A percentile compares a stretch with the other conserved stretches of the same genome.
phyloP scores from a whole-genome alignment of 768 basidiomycete genomes.

The Gautieria morchelliformis region DNA sequence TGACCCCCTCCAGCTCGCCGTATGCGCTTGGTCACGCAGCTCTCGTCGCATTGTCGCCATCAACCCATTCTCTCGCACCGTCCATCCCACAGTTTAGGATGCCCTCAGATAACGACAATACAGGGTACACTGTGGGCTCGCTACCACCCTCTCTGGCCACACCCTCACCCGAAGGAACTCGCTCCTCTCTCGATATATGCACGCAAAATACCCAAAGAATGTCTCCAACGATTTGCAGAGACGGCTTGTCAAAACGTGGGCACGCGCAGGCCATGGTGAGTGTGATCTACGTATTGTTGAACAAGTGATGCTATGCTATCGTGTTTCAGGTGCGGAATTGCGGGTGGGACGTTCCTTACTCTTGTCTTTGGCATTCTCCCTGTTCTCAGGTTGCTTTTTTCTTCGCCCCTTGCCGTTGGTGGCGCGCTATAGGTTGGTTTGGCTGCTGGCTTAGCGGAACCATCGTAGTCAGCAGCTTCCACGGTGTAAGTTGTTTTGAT shows the following conservation, averaged over 20 bases:
- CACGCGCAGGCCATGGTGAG: slow-evolving; percentile 40
- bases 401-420: slow-evolving; percentile 40
- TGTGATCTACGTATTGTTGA: too few species aligned
- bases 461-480: slow-evolving; percentile 49
- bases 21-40: slow-evolving; percentile 25
- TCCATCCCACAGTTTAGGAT: slow-evolving; percentile 32
- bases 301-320: too few species aligned
- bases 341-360: slow-evolving; percentile 45
- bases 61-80: slow-evolving; percentile 29
- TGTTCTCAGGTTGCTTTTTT: slow-evolving; percentile 19
- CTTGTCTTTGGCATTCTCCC: slow-evolving; percentile 41
- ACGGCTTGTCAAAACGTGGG: slow-evolving; percentile 66
- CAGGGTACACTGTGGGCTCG: slow-evolving; percentile 3
- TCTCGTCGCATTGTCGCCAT: slow-evolving; percentile 32
- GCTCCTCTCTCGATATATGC: slow-evolving; percentile 39
- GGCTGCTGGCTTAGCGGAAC: slow-evolving; percentile 64
- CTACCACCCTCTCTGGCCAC: neutral
- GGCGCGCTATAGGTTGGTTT: slow-evolving; percentile 50
- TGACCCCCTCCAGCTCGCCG: slow-evolving; percentile 34
- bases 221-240: slow-evolving; percentile 54
- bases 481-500: slow-evolving; percentile 39
- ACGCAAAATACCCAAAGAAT: slow-evolving; percentile 49
- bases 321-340: slow-evolving; percentile 36
- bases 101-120: slow-evolving; percentile 3
- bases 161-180: slow-evolving; percentile 6